These are phyloP conservation scores for Rhizophora apiculata DNA, from an alignment of 345 rosid genomes.

Conservation along the genomic window DNA sequence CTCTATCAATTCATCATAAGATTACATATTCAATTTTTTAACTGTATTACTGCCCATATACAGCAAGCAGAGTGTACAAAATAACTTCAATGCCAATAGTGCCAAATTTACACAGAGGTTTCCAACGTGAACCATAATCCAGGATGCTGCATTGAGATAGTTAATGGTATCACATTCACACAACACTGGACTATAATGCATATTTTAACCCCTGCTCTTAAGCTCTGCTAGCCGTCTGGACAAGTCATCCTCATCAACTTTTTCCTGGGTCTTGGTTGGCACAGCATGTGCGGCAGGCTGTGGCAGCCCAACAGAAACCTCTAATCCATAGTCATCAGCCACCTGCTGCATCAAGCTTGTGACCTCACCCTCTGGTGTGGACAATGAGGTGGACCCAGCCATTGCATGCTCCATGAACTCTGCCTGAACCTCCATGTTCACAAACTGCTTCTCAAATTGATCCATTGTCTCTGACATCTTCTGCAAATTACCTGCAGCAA, in stretches of 20 bases:
- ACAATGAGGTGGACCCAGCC: slow-evolving; percentile 94
- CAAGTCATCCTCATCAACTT: slow-evolving; percentile 89
- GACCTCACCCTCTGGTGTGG: slow-evolving; percentile 96
- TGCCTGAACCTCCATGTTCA: slow-evolving; percentile 98
- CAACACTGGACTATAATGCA: background rate
- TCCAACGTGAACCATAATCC: slow-evolving; percentile 1
- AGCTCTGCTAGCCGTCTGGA: slow-evolving; percentile 96
- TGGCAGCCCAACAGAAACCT: slow-evolving; percentile 93
- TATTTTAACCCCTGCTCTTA: slow-evolving; percentile 69
- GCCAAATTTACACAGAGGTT: slow-evolving; percentile 18
- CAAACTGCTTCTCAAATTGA: slow-evolving; percentile 94
- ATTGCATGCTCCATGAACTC: slow-evolving; percentile 99
- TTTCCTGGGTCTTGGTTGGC: slow-evolving; percentile 66
- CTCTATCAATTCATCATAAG: too few species aligned
- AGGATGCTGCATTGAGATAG: slow-evolving; percentile 1
- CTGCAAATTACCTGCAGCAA: slow-evolving; percentile 76
- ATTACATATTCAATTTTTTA: background rate
- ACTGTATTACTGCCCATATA: background rate
- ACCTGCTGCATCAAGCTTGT: slow-evolving; percentile 98
- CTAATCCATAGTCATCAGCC: slow-evolving; percentile 92
- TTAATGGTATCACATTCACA: background rate
- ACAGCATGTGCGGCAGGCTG: slow-evolving; percentile 92
- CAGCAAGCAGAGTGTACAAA: slow-evolving; percentile 9
- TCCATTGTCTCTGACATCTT: slow-evolving; percentile 99
- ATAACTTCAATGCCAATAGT: background rate